Evolutionary conservation across 2,329 filamentous ascomycete species (phyloP), one percentile per base, ranked within the genome.

Genomic region (Stachybotrys elegans): DNA sequence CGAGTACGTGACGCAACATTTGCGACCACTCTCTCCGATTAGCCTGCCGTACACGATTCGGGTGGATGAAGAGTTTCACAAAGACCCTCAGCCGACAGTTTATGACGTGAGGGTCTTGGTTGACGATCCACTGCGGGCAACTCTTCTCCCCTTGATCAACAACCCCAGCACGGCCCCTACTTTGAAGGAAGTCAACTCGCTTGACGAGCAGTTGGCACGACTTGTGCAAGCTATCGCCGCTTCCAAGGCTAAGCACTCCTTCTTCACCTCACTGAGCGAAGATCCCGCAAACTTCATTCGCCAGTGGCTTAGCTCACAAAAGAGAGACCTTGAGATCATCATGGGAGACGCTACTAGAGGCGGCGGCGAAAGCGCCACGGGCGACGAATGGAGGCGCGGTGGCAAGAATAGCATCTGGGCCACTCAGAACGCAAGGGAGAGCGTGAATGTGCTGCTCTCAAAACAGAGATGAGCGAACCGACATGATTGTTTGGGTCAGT

Each of bases 41-140:
- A 83, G 86, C 57, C 78, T 98, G 25, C 77, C 83, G 19, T 98
- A 96, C 70, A 98, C 91, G 8, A 93, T 98, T 60, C 88, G 92
- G 47, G 86, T 96, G 32, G 93, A 98, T 63, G 77, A 88, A 57
- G 81, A 84, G 8, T 92, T 91, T 58, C 84, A 92, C 59, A 82
- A 81, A 53, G 70, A 82, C 44, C 84, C 88, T 4, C 73, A 80
- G 42, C 83, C 88, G 1, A 96, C 91, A 6, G 75, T 97, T 55
- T 96, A 96, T 70, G 92, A 97, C 64, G 76, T 98, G 39, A 83
- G 84, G 55, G 87, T 98, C 37, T 77, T 83, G 2, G 78, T 95
- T 14, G 88, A 94, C 54, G 89, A 95, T 59, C 88, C 91, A 1
- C 74, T 94, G 40, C 83, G 83, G 42, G 74, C 77, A 25, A 79